These are phyloP conservation scores for cucumber (Cucumis sativus) DNA, from an alignment of 306 rosid genomes.

Conservation along the genomic window Cucumber_9930_V3 NC_026655.2:20425501-20426000, in stretches of 20 bases:
- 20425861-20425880: constrained; percentile 64
- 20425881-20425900: constrained; percentile 35
- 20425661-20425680: constrained; percentile 97
- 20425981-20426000: constrained; percentile 21
- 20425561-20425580: not conserved
- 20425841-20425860: constrained; percentile 62
- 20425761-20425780: constrained; percentile 20
- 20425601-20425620: constrained; percentile 6
- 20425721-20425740: constrained; percentile 30
- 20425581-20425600: not conserved
- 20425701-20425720: constrained; percentile 60
- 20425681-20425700: constrained; percentile 84
- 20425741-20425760: constrained; percentile 22
- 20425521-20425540: not conserved
- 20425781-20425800: constrained; percentile 68
- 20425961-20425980: not conserved
- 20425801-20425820: constrained; percentile 95
- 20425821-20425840: constrained; percentile 89
- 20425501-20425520: not conserved
- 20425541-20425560: not conserved
- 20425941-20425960: not conserved
- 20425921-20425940: constrained; percentile 12
- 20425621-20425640: constrained; percentile 44
- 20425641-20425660: constrained; percentile 82
- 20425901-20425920: constrained; percentile 13